Percentiles rank a stretch among this genome's conserved stretches.
Conservation (phyloP, 1,284 basidiomycete genomes). For the Malassezia psittaci region DNA sequence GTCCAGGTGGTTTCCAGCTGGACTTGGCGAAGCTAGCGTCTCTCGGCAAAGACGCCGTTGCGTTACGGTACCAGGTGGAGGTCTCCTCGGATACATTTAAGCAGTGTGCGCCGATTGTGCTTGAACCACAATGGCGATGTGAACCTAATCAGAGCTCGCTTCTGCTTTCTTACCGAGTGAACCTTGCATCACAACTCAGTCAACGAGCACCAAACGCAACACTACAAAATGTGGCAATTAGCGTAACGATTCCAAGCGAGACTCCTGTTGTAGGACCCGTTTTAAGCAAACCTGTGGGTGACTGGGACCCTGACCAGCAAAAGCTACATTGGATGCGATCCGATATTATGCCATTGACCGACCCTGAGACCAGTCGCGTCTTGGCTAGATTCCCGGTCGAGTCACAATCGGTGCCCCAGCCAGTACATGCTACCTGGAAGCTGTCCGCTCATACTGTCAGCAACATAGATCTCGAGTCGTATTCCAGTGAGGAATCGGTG, state of each 20-base stretch:
- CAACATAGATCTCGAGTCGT: neutral
- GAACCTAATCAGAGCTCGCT: conserved; percentile 52
- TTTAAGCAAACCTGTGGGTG: conserved; percentile 8
- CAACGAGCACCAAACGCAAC: neutral
- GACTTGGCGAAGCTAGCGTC: conserved; percentile 47
- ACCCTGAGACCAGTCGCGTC: neutral
- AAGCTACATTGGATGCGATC: neutral
- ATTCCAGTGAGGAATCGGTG: neutral
- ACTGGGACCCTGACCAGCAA: conserved; percentile 11
- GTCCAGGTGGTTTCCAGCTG: conserved; percentile 51
- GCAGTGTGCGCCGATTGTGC: conserved; percentile 47
- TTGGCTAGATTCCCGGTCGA: conserved; percentile 14
- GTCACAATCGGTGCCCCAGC: conserved; percentile 6
- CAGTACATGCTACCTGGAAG: conserved; percentile 1
- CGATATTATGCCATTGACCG: neutral
- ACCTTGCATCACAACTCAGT: conserved; percentile 21
- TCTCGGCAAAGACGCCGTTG: conserved; percentile 20
- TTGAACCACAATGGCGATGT: conserved; percentile 53
- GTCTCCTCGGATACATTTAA: conserved; percentile 10
- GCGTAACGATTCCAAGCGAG: conserved; percentile 4
- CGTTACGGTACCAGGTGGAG: conserved; percentile 54
- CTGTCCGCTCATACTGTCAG: neutral
- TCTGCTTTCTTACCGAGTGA: conserved; percentile 51
- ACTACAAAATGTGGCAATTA: conserved; percentile 7
- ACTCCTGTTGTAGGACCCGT: conserved; percentile 10